phyloP scores from a whole-genome alignment of 306 rosid genomes.

The Quercus suber region DNA sequence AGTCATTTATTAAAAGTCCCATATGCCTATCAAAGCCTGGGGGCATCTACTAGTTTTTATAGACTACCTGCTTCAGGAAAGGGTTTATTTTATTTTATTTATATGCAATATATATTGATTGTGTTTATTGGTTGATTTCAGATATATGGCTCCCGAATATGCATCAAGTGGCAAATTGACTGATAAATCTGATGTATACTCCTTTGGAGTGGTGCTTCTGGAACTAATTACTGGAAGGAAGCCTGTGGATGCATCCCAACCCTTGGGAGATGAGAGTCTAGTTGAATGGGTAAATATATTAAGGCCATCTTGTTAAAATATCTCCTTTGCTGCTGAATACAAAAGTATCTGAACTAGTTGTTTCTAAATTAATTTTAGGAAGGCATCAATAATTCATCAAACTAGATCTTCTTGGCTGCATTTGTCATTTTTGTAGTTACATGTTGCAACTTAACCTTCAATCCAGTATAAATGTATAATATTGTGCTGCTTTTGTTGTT shows the following conservation, averaged over 20 bases:
- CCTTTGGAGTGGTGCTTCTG: slow-evolving; percentile 88
- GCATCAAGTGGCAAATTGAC: slow-evolving; percentile 93
- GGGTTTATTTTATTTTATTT: not conserved
- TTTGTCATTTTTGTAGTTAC: not conserved
- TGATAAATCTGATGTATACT: slow-evolving; percentile 84
- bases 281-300: slow-evolving; percentile 83
- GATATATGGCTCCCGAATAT: slow-evolving; percentile 96
- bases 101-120: not conserved
- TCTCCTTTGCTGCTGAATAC: not conserved
- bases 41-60: not conserved
- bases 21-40: not conserved
- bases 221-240: slow-evolving; percentile 92
- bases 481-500: not conserved
- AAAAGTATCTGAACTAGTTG: not conserved
- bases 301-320: slow-evolving; percentile 2
- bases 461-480: not conserved
- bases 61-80: not conserved
- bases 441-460: not conserved
- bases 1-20: slow-evolving; percentile 1
- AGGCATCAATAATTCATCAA: not conserved
- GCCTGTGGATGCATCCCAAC: slow-evolving; percentile 82
- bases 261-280: slow-evolving; percentile 82
- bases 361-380: not conserved
- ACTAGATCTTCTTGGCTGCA: not conserved
- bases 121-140: slow-evolving; percentile 15